Evolutionary conservation across 2,329 filamentous ascomycete genomes (phyloP).

Genomic region (Albophoma yamanashiensis): DNA sequence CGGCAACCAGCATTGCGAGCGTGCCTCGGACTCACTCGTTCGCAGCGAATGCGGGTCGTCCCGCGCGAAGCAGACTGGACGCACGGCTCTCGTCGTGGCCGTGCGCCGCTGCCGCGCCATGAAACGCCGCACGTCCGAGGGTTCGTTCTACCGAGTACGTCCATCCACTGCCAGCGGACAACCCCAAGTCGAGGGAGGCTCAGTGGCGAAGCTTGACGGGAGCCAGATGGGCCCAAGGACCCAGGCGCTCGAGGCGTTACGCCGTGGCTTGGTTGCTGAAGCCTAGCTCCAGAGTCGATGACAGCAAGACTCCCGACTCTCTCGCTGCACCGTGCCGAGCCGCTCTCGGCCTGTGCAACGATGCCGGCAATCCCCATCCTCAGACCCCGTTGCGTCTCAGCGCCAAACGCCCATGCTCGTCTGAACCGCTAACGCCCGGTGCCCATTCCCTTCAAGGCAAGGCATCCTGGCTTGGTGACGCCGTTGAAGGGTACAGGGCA

Average conservation of each 20-base stretch:
- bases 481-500: not conserved
- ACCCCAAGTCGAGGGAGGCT: no score
- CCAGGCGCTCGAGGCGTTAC: not conserved
- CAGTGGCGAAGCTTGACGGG: not conserved
- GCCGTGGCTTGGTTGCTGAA: not conserved
- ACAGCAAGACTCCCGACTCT: slow-evolving; percentile 7
- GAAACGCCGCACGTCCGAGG: not conserved
- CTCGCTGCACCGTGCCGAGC: not conserved
- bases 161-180: no score
- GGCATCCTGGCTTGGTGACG: not conserved
- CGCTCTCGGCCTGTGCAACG: not conserved
- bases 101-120: not conserved
- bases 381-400: not conserved
- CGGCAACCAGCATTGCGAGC: no score
- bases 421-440: not conserved
- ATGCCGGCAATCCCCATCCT: not conserved
- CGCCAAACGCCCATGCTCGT: not conserved
- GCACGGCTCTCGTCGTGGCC: not conserved
- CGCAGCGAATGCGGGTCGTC: no score
- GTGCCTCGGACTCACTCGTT: no score
- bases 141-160: not conserved
- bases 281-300: slow-evolving; percentile 2
- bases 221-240: not conserved
- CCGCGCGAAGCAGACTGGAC: not conserved
- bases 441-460: not conserved